phyloP scores from a whole-genome alignment of 1,139 yeast genomes.

The Debaryomyces coudertii region DNA sequence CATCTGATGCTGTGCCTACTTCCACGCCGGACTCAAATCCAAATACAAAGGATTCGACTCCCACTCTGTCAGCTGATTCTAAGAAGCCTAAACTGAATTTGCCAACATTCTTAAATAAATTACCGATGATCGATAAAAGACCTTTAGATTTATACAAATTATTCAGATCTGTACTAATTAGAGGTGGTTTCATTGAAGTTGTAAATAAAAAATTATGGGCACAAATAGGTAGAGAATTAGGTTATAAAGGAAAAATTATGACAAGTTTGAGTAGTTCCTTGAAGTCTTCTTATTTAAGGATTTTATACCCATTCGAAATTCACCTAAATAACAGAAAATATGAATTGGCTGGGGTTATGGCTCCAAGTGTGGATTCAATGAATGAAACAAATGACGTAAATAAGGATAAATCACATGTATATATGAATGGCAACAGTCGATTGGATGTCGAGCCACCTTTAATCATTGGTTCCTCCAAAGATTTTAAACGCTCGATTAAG shows the following conservation, averaged over 20 bases:
- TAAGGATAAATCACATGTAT: neutral
- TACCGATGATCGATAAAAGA: conserved; percentile 61
- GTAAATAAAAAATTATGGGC: conserved; percentile 62
- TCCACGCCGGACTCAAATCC: conserved; percentile 1
- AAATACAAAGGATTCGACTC: conserved; percentile 2
- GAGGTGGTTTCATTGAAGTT: conserved; percentile 64
- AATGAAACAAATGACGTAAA: neutral
- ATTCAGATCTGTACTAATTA: conserved; percentile 50
- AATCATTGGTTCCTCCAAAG: conserved; percentile 51
- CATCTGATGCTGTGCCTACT: neutral
- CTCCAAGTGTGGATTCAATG: neutral
- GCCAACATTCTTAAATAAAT: conserved; percentile 22
- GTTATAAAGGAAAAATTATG: conserved; percentile 70
- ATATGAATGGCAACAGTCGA: neutral
- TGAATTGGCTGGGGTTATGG: conserved; percentile 13
- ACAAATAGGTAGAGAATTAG: conserved; percentile 73
- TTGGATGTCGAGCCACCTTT: conserved; percentile 23
- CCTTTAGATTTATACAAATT: conserved; percentile 58
- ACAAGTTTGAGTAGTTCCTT: conserved; percentile 72
- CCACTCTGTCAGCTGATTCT: neutral
- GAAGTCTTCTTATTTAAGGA: conserved; percentile 55
- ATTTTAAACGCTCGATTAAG: conserved; percentile 48
- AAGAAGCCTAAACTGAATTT: conserved; percentile 13
- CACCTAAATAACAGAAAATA: conserved; percentile 21
- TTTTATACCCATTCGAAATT: conserved; percentile 38